Evolutionary conservation across 2,329 filamentous ascomycete genomes (phyloP), one percentile per base, ranked within the genome.

Genomic region (Beauveria medogensis): DNA sequence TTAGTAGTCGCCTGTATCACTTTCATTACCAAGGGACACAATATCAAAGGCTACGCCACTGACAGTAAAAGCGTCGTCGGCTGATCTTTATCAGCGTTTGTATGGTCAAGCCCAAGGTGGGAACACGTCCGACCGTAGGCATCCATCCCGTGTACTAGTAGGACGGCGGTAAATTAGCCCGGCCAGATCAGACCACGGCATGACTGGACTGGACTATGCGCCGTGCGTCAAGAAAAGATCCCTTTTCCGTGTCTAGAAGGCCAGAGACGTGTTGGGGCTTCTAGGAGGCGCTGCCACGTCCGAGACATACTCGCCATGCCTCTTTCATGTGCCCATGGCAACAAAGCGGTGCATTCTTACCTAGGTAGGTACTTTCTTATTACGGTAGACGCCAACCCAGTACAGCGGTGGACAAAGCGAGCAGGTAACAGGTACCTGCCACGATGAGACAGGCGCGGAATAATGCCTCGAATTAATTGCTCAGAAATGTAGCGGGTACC

Each of bases 241-340:
- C 9, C 20, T 22, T 40, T 34, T 18, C 30, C 12, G 52, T 55
- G 14, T 55, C 40, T 54, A 40, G 14, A 37, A 37, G 34, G 34
- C 30, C 30, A 34, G 30, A 34, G 30, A 34, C 30, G 5, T 37
- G 34, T 37, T 37, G 34, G 34, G 34, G 34, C 34, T 37, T 2
- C 10, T 37, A 37, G 12, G 34, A 37, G 34, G 34, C 34, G 34
- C 48, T 44, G 37, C 56, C 50, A 46, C 30, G 51, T 28, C 43
- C 50, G 43, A 60, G 51, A 55, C 58, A 60, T 55, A 30, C 51
- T 51, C 43, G 44, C 18, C 9, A 43, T 20, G 28, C 43, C 22
- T 6, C 30, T 60, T 30, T 28, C 41, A 60, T 60, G 58, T 60
- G 58, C 58, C 58, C 58, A 24, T 60, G n/a, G 58, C 58, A 60